These are phyloP conservation scores for Euphorbia lathyris DNA, from an alignment of 345 rosid species.

Conservation along the genomic window DNA sequence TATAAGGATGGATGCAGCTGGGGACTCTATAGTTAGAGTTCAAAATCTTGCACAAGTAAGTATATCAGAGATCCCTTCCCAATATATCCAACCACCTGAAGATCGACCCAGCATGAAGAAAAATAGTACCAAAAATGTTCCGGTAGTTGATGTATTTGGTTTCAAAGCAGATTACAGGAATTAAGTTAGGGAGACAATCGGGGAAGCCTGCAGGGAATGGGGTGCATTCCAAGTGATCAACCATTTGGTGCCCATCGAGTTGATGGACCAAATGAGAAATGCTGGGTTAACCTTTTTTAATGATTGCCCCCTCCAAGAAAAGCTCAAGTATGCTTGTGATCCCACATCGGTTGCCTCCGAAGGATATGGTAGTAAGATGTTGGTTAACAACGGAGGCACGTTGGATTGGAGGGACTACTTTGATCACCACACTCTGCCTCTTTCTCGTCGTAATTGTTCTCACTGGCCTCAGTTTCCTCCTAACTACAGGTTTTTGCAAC, in stretches of 20 bases:
- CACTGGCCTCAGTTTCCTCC: conserved; percentile 72
- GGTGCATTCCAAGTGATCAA: conserved; percentile 81
- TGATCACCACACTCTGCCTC: conserved; percentile 82
- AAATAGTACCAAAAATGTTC: conserved; percentile 26
- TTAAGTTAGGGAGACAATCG: conserved; percentile 36
- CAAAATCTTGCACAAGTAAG: conserved; percentile 47
- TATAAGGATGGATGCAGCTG: conserved; percentile 20
- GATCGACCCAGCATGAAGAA: conserved; percentile 37
- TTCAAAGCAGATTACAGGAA: conserved; percentile 5
- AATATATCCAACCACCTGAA: conserved; percentile 63
- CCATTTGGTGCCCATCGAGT: conserved; percentile 56
- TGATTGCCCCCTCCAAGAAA: conserved; percentile 48
- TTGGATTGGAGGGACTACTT: conserved; percentile 97
- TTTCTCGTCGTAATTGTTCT: conserved; percentile 64
- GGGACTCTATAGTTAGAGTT: conserved; percentile 36
- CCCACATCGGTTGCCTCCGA: conserved; percentile 64
- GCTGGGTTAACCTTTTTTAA: conserved; percentile 56
- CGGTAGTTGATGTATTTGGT: conserved; percentile 51
- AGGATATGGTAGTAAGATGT: conserved; percentile 85
- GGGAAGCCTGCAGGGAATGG: conserved; percentile 66
- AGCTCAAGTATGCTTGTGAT: conserved; percentile 72
- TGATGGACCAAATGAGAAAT: conserved; percentile 45
- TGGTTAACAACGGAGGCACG: conserved; percentile 36
- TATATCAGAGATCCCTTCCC: conserved; percentile 51
- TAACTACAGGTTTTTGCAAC: conserved; percentile 49